These are phyloP conservation scores for Fusarium agapanthi DNA, from an alignment of 2,329 filamentous ascomycete genomes.

Conservation along the genomic window DNA sequence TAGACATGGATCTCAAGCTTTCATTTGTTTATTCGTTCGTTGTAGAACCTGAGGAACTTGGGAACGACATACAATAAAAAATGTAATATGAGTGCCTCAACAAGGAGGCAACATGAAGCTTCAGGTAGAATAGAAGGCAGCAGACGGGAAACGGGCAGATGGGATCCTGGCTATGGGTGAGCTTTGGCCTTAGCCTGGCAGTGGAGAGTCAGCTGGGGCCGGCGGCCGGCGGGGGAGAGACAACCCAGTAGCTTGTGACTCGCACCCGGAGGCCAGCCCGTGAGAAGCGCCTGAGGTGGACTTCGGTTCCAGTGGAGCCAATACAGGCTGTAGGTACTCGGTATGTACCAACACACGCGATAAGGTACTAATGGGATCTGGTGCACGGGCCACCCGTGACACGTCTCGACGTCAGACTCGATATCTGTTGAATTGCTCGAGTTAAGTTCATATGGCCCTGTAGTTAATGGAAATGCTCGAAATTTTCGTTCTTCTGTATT, in stretches of 20 bases:
- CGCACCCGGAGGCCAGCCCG: background rate
- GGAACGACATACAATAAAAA: background rate
- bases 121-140: conserved; percentile 7
- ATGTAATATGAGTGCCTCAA: background rate
- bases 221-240: conserved; percentile 15
- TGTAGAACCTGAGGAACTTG: background rate
- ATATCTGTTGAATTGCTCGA: background rate
- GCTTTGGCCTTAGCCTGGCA: background rate
- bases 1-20: conserved; percentile 5
- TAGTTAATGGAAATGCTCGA: background rate
- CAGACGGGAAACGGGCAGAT: conserved; percentile 6
- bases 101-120: conserved; percentile 19
- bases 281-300: conserved; percentile 10
- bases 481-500: background rate
- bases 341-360: conserved; percentile 7
- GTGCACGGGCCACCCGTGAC: conserved; percentile 25
- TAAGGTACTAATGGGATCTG: background rate
- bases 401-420: conserved; percentile 11
- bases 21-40: conserved; percentile 11
- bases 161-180: conserved; percentile 9
- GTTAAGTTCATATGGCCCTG: background rate
- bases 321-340: background rate
- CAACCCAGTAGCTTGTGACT: conserved; percentile 30
- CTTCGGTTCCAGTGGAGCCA: conserved; percentile 16
- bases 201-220: conserved; percentile 36